Evolutionary conservation across 495 filamentous ascomycete genomes (phyloP), one percentile per base, ranked within the genome.

Genomic region (Rhizodiscina lignyota): DNA sequence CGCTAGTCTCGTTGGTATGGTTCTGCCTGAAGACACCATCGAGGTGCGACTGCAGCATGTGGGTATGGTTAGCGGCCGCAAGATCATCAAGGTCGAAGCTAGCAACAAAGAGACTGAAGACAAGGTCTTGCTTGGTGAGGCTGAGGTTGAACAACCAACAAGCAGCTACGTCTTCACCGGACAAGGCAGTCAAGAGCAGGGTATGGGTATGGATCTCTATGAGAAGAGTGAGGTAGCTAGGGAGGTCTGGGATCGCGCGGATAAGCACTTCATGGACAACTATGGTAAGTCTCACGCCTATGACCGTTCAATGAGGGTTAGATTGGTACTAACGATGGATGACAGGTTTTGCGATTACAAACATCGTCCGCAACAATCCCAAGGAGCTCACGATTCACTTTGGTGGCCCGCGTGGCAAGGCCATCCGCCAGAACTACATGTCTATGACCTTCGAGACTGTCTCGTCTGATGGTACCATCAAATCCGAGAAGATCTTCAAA

Each of bases 151-250:
- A 56, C 89, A 99, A 50, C 91, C 91, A n/a, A 81, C 87, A 16
- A 86, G 86, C 16, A 72, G 86, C 4, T 99, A 99, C 45, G 83
- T 99, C 42, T 99, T 99, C 60, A 99, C 89, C 34, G 89, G 89
- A 23, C 89, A 99, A 55, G 89, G 89, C 32, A 91, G 82, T 22
- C 89, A 99, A 56, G 89, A 96, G 55, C 91, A 96, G 54, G 89
- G 89, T 33, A 99, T 99, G 89, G 89, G 89, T 59, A 99, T 99
- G 89, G 89, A 94, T 54, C 70, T 99, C 23, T 99, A 99, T 49
- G 77, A 61, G 39, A 87, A 74, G 61, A 94, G 87, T 50, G 65
- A 75, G 2, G 89, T 99, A 22, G 89, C 89, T 32, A 82, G 79
- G 59, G 87, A 94, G 52, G 91, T 99, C 20, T 99, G 89, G 89